phyloP scores from a whole-genome alignment of 305 asterid genomes.

The Fraxinus albicans region DNA sequence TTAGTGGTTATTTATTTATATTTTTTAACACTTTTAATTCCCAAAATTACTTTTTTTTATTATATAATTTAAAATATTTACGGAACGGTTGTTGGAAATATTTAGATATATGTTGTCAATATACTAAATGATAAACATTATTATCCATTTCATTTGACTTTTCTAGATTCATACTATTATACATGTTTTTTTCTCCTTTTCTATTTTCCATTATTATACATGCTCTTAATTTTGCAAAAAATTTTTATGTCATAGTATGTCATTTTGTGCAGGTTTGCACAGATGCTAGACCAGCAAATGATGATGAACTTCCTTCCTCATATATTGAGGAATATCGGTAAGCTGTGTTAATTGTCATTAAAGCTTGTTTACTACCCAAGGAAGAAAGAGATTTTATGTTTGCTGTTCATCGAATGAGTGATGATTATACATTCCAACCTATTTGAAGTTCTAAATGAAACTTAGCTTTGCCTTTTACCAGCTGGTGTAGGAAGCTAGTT shows the following conservation, averaged over 20 bases:
- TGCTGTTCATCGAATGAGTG: slow-evolving; percentile 2
- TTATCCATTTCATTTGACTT: background rate
- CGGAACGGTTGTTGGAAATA: background rate
- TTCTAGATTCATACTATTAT: background rate
- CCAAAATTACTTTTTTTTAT: background rate
- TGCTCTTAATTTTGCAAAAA: background rate
- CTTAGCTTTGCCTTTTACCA: slow-evolving; percentile 12
- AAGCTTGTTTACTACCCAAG: slow-evolving; percentile 15
- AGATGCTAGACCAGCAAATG: slow-evolving; percentile 73
- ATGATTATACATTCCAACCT: slow-evolving; percentile 14
- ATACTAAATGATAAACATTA: background rate
- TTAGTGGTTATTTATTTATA: background rate
- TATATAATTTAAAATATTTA: background rate
- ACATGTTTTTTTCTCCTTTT: slow-evolving; percentile 6
- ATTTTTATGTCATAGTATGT: background rate
- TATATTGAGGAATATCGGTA: slow-evolving; percentile 91
- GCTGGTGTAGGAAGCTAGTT: background rate
- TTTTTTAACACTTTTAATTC: background rate
- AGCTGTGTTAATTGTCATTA: slow-evolving; percentile 19
- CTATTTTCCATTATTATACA: background rate
- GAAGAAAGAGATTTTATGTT: slow-evolving; percentile 1
- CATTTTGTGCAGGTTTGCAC: slow-evolving; percentile 61
- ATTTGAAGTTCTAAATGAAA: slow-evolving; percentile 6
- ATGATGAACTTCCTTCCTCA: slow-evolving; percentile 89
- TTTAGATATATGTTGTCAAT: background rate